Conservation (phyloP, 1,284 basidiomycete species). For the Cryptococcus neoformans region DNA sequence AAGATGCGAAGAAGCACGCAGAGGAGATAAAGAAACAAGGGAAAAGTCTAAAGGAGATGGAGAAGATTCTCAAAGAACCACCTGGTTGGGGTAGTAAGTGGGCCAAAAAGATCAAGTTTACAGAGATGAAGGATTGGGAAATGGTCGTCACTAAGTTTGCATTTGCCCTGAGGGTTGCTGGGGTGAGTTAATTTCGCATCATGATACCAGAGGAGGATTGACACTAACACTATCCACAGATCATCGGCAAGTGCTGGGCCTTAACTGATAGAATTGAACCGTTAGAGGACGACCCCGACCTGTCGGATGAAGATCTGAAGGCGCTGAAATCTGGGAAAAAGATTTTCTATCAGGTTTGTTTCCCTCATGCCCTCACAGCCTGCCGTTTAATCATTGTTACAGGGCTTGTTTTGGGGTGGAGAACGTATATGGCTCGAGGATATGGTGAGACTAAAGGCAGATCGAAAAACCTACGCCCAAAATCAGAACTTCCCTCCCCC, state of each 20-base stretch:
- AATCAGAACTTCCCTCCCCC: constrained; percentile 15
- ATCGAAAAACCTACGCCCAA: constrained; percentile 19
- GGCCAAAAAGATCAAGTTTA: constrained; percentile 29
- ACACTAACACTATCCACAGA: constrained; percentile 14
- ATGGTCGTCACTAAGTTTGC: constrained; percentile 23
- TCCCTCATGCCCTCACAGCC: too few relatives aligned
- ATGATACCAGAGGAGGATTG: background rate
- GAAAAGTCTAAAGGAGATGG: constrained; percentile 3
- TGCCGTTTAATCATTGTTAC: too few relatives aligned
- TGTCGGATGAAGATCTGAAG: constrained; percentile 24
- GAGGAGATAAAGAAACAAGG: constrained; percentile 8
- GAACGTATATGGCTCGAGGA: constrained; percentile 87
- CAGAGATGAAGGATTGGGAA: constrained; percentile 31
- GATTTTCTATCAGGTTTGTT: constrained; percentile 47
- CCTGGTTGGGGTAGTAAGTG: constrained; percentile 28
- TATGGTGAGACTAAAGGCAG: constrained; percentile 61
- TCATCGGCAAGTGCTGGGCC: constrained; percentile 30
- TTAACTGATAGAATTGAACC: constrained; percentile 40
- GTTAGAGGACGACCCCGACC: constrained; percentile 14
- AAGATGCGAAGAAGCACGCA: constrained; percentile 23
- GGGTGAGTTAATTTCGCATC: constrained; percentile 21
- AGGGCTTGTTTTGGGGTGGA: constrained; percentile 78
- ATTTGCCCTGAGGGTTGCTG: constrained; percentile 28
- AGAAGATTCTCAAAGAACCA: constrained; percentile 2
- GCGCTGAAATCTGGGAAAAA: background rate